Conservation (phyloP, 2,329 filamentous ascomycete genomes). For the Verticillium dahliae region DNA sequence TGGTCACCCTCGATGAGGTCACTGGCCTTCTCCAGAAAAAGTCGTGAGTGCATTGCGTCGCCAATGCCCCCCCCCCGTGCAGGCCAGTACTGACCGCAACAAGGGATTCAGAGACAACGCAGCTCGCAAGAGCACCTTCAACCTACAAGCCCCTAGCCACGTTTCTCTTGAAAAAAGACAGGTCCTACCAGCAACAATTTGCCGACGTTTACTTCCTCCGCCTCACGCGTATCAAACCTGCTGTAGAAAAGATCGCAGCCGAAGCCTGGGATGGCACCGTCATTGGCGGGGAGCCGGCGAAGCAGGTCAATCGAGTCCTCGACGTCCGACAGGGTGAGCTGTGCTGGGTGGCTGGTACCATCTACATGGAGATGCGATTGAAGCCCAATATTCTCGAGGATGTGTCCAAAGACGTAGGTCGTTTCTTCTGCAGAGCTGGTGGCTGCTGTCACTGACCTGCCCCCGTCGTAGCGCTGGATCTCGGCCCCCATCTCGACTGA, state of each 20-base stretch:
- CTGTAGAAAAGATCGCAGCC: conserved; percentile 66
- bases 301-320: conserved; percentile 77
- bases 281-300: conserved; percentile 70
- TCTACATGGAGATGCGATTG: conserved; percentile 94
- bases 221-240: conserved; percentile 78
- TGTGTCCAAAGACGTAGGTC: conserved; percentile 77
- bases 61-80: neutral
- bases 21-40: conserved; percentile 39
- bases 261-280: conserved; percentile 73
- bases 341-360: conserved; percentile 90
- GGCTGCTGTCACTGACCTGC: neutral
- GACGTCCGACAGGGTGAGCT: conserved; percentile 93
- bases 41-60: conserved; percentile 29
- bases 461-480: conserved; percentile 66
- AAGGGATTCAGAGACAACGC: conserved; percentile 25
- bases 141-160: conserved; percentile 69
- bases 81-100: conserved; percentile 10
- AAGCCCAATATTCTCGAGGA: conserved; percentile 97
- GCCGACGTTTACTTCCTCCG: conserved; percentile 97
- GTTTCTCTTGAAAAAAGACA: conserved; percentile 64
- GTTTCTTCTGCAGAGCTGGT: neutral
- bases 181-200: conserved; percentile 90
- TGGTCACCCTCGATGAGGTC: conserved; percentile 38
- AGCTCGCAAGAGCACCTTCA: conserved; percentile 40
- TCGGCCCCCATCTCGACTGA: conserved; percentile 69